Percentiles rank a stretch among this genome's conserved stretches.
Evolutionary conservation across 345 rosid genomes (phyloP).

Genomic region (Gossypium ekmanianum): DNA sequence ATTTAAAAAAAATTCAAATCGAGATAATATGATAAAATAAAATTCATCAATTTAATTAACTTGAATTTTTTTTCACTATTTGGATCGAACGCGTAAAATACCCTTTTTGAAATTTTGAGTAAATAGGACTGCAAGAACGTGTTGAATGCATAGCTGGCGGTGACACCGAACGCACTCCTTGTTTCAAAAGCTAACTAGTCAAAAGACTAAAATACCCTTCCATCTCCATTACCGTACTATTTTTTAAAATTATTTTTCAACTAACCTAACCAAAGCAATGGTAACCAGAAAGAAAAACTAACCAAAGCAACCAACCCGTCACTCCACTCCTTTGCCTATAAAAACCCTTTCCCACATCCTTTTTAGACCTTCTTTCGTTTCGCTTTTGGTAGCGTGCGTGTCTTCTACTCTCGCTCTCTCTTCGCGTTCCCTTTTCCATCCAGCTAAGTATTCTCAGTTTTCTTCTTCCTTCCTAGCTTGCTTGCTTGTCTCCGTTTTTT

Average conservation of each 20-base stretch:
- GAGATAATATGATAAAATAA: too few species aligned
- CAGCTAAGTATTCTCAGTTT: constrained; percentile 25
- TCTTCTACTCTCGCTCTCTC: not conserved
- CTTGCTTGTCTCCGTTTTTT: not conserved
- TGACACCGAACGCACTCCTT: constrained; percentile 25
- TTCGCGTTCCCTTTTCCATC: not conserved
- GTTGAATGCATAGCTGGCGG: constrained; percentile 27
- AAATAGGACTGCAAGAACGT: not conserved
- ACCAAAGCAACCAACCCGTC: not conserved
- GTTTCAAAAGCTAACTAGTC: not conserved
- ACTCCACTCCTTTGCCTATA: constrained; percentile 21
- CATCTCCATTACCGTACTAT: not conserved
- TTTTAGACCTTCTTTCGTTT: constrained; percentile 21
- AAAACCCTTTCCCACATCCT: not conserved
- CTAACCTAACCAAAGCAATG: not conserved
- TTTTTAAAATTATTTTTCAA: not conserved
- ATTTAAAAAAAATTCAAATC: too few species aligned
- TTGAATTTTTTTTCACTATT: too few species aligned
- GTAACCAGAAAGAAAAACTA: not conserved
- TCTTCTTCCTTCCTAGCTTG: not conserved
- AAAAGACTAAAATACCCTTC: not conserved
- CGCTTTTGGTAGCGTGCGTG: not conserved
- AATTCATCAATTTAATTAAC: too few species aligned
- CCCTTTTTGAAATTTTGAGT: not conserved
- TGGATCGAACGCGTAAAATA: too few species aligned